Conservation (phyloP, 2,329 filamentous ascomycete genomes). For the Talaromyces sp. region DNA sequence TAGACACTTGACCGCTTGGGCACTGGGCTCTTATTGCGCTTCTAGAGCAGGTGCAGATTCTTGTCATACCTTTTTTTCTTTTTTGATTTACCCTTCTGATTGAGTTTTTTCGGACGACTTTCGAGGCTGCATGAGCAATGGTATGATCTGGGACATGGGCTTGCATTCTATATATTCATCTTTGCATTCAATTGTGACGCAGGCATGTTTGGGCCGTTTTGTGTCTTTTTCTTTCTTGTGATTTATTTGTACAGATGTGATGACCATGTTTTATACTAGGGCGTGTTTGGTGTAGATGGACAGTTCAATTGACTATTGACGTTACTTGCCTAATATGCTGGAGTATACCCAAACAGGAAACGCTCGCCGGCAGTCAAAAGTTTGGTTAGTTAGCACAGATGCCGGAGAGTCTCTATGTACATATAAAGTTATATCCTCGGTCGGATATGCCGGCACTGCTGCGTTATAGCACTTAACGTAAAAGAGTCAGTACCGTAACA, state of each 20-base stretch:
- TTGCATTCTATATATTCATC: neutral
- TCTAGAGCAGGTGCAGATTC: neutral
- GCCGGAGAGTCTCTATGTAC: neutral
- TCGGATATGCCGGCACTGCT: too few species aligned
- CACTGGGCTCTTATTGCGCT: neutral
- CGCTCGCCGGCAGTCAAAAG: neutral
- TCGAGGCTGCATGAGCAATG: neutral
- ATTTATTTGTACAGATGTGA: slow-evolving; percentile 1
- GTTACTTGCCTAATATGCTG: neutral
- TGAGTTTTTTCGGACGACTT: neutral
- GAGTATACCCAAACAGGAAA: neutral
- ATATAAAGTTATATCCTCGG: too few species aligned
- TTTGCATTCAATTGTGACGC: slow-evolving; percentile 3
- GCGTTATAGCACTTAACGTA: too few species aligned
- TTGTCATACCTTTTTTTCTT: neutral
- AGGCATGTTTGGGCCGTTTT: neutral
- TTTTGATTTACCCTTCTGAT: neutral
- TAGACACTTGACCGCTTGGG: slow-evolving; percentile 19
- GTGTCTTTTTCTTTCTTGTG: neutral
- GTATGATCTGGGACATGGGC: neutral
- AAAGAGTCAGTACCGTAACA: too few species aligned
- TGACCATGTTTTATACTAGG: neutral
- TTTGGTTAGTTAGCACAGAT: neutral
- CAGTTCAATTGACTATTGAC: neutral
- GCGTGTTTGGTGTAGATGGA: neutral